These are phyloP conservation scores for Trichoderma polysporum DNA, from an alignment of 2,329 filamentous ascomycete species.

Conservation along the genomic window DNA sequence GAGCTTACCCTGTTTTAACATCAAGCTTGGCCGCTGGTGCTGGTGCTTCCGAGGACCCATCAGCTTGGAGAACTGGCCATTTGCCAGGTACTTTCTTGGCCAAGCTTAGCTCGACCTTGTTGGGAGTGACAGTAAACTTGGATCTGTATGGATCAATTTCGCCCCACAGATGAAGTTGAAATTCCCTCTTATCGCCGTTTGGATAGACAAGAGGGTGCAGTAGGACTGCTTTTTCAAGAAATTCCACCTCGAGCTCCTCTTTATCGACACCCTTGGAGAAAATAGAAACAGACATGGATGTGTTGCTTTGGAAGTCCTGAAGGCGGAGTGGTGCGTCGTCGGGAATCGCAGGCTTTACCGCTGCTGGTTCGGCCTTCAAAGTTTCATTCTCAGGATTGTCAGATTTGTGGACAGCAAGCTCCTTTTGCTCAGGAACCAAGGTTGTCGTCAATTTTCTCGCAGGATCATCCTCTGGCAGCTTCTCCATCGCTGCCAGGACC, in stretches of 20 bases:
- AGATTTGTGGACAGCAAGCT: constrained; percentile 26
- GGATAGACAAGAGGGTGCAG: constrained; percentile 37
- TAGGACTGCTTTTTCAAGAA: constrained; percentile 29
- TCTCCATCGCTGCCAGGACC: constrained; percentile 46
- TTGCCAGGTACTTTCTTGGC: constrained; percentile 67
- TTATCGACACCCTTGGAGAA: constrained; percentile 45
- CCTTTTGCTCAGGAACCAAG: constrained; percentile 34
- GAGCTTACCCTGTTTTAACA: constrained; percentile 27
- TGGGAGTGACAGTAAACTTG: constrained; percentile 65
- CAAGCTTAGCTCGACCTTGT: constrained; percentile 77
- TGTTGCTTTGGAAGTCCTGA: constrained; percentile 40
- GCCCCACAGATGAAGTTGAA: constrained; percentile 65
- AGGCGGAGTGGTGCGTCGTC: constrained; percentile 30
- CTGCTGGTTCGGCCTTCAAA: not conserved
- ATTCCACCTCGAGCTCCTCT: constrained; percentile 41
- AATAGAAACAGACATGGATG: constrained; percentile 40
- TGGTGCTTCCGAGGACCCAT: not conserved
- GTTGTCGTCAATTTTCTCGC: constrained; percentile 47
- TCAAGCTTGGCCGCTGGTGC: constrained; percentile 1
- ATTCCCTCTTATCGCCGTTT: constrained; percentile 57
- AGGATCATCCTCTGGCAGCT: constrained; percentile 44
- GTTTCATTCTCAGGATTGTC: not conserved
- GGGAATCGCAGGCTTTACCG: constrained; percentile 25
- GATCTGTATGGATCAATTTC: constrained; percentile 62
- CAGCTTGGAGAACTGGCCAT: constrained; percentile 51